Percentiles rank a stretch among this genome's conserved stretches.
Evolutionary conservation across 2,329 filamentous ascomycete species (phyloP).

Genomic region (Dothideomycetes sp.): DNA sequence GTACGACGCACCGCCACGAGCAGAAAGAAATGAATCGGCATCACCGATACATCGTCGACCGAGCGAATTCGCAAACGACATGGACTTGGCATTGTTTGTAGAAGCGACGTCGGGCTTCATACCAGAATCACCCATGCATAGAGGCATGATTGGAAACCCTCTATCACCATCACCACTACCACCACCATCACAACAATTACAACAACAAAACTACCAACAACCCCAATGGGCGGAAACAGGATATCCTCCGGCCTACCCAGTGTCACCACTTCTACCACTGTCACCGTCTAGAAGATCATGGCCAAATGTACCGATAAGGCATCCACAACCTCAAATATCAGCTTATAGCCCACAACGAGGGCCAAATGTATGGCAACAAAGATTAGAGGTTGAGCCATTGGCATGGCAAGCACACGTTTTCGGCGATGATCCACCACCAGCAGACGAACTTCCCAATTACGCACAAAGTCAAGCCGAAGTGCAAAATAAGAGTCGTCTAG

Average conservation of each 20-base stretch:
- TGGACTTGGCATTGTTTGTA: conserved; percentile 25
- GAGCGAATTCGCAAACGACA: conserved; percentile 19
- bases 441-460: conserved; percentile 38
- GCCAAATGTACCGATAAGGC: conserved; percentile 4
- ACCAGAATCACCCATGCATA: conserved; percentile 14
- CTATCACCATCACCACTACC: too few relatives aligned
- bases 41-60: neutral
- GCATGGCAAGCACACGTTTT: conserved; percentile 15
- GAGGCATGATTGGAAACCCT: too few relatives aligned
- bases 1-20: neutral
- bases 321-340: conserved; percentile 10
- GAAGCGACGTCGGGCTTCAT: conserved; percentile 26
- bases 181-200: neutral
- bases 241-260: conserved; percentile 18
- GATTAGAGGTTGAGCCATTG: conserved; percentile 11
- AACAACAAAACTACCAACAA: conserved; percentile 1
- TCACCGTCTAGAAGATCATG: conserved; percentile 1
- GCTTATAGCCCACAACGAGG: conserved; percentile 1
- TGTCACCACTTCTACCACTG: conserved; percentile 22
- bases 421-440: conserved; percentile 22
- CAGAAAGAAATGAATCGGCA: too few relatives aligned
- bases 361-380: conserved; percentile 5
- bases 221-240: conserved; percentile 1
- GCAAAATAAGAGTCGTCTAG: conserved; percentile 29
- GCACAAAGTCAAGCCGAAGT: conserved; percentile 40